These are phyloP conservation scores for Myxozyma mucilagina DNA, from an alignment of 805 yeast genomes.

Conservation along the genomic window DNA sequence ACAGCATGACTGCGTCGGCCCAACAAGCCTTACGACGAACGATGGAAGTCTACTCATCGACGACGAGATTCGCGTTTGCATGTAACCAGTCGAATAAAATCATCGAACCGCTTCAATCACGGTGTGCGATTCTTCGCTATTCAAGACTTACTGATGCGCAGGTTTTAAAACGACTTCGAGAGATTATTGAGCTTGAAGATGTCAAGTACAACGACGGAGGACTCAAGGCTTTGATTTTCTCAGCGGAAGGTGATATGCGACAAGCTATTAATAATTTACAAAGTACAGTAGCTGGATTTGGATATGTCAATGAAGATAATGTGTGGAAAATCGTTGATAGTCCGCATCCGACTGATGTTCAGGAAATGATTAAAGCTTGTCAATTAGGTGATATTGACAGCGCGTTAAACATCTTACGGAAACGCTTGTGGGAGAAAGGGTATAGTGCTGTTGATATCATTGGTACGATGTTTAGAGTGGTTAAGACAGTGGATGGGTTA, in stretches of 20 bases:
- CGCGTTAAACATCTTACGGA: constrained; percentile 59
- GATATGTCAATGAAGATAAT: constrained; percentile 83
- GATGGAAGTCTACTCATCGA: constrained; percentile 92
- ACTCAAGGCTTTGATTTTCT: constrained; percentile 83
- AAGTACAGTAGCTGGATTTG: constrained; percentile 91
- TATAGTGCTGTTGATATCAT: constrained; percentile 92
- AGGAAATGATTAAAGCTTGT: constrained; percentile 59
- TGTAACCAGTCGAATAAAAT: constrained; percentile 93
- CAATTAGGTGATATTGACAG: constrained; percentile 55
- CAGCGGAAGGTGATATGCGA: constrained; percentile 99
- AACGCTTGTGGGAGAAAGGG: constrained; percentile 81
- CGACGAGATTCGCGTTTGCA: constrained; percentile 98
- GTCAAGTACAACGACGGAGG: constrained; percentile 87
- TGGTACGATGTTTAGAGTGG: constrained; percentile 84
- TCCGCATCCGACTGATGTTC: constrained; percentile 88
- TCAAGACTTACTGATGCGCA: constrained; percentile 80
- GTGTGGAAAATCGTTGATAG: constrained; percentile 95
- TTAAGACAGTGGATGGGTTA: constrained; percentile 69
- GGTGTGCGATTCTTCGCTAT: constrained; percentile 92
- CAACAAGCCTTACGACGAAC: constrained; percentile 93
- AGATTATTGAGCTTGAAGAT: constrained; percentile 66
- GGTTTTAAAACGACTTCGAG: constrained; percentile 71
- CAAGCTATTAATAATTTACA: constrained; percentile 95
- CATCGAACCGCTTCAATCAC: constrained; percentile 92
- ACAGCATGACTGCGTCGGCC: constrained; percentile 95